These are phyloP conservation scores for Cystoderma amianthinum DNA, from an alignment of 768 basidiomycete genomes.

Conservation along the genomic window DNA sequence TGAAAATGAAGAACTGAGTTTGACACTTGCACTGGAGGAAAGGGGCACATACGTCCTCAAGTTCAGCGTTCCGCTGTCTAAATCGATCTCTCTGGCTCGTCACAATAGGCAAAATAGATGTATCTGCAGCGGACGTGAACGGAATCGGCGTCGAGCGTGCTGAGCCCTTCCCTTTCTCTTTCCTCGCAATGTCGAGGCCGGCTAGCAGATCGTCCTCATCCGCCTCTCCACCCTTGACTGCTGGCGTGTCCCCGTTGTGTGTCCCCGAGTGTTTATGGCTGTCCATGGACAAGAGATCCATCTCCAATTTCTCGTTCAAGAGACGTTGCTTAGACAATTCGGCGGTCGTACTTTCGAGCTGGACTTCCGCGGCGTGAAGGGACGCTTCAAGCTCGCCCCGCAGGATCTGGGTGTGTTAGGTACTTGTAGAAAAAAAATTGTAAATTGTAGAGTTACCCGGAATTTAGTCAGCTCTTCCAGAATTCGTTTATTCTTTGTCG, in stretches of 20 bases:
- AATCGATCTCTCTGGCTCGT: constrained; percentile 98
- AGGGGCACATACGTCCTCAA: constrained; percentile 99
- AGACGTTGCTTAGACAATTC: constrained; percentile 74
- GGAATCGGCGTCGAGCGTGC: constrained; percentile 59
- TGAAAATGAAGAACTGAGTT: too few species aligned
- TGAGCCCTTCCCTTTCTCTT: constrained; percentile 25
- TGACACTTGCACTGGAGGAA: too few species aligned
- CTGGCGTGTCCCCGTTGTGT: constrained; percentile 10
- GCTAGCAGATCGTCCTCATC: constrained; percentile 55
- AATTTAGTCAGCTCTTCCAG: constrained; percentile 91
- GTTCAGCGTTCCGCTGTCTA: constrained; percentile 91
- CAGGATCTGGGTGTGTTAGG: constrained; percentile 50
- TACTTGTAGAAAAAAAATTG: neutral
- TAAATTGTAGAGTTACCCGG: constrained; percentile 43
- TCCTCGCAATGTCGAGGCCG: constrained; percentile 65
- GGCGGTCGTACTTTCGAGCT: constrained; percentile 47
- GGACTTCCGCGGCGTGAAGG: constrained; percentile 47
- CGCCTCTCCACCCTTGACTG: too few species aligned
- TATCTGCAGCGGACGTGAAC: constrained; percentile 74
- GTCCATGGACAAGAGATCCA: constrained; percentile 80
- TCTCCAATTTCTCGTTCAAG: constrained; percentile 89
- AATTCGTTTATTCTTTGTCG: constrained; percentile 89
- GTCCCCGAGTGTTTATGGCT: constrained; percentile 34
- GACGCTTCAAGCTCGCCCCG: constrained; percentile 76
- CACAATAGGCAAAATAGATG: constrained; percentile 96